Conservation (phyloP, 164 flowering plant species). For the Stephania japonica region DNA sequence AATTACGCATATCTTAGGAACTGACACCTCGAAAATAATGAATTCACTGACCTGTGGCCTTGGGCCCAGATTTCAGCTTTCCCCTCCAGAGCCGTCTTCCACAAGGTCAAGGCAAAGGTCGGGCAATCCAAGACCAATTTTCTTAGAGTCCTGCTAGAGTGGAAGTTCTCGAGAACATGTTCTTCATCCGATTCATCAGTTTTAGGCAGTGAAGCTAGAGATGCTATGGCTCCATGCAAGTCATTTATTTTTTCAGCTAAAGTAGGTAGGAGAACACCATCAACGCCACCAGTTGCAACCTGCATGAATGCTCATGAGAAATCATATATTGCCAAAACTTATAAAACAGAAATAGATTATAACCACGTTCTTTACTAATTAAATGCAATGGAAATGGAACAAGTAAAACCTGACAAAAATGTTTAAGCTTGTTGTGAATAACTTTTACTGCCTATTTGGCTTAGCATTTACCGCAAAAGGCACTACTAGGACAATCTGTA, state of each 20-base stretch:
- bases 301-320: constrained; percentile 18
- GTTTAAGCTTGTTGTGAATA: not conserved
- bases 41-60: constrained; percentile 77
- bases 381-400: not conserved
- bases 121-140: constrained; percentile 77
- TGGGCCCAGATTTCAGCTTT: constrained; percentile 62
- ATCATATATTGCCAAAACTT: not conserved
- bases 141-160: constrained; percentile 84
- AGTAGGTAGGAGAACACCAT: constrained; percentile 47
- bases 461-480: too few species aligned
- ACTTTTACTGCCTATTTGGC: too few species aligned
- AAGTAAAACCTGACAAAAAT: not conserved
- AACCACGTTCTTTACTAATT: not conserved
- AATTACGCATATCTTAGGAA: not conserved
- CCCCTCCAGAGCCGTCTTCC: constrained; percentile 71
- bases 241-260: constrained; percentile 52
- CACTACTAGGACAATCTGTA: not conserved
- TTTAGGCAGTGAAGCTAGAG: constrained; percentile 61
- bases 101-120: constrained; percentile 60
- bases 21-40: not conserved
- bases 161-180: constrained; percentile 84
- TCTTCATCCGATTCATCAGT: constrained; percentile 47
- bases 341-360: not conserved
- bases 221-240: constrained; percentile 57
- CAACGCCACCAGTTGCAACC: constrained; percentile 83